phyloP scores from a whole-genome alignment of 495 filamentous ascomycete species.

The Xylaria sp. region DNA sequence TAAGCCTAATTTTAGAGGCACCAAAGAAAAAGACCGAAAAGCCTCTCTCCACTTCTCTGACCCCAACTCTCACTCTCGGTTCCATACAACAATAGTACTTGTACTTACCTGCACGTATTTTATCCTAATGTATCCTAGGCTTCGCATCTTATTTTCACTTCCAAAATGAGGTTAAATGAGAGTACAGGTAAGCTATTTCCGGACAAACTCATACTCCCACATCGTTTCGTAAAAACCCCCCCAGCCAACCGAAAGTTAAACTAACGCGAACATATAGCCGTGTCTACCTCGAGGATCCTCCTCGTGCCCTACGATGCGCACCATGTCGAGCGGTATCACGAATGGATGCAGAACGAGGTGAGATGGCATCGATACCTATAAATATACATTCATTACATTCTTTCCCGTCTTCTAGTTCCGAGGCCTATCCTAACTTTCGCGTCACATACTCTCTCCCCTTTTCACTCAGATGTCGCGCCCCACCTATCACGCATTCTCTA shows the following conservation, averaged over 20 bases:
- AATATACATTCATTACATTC: no score
- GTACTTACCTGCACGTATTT: neutral
- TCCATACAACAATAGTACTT: neutral
- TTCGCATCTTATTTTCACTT: neutral
- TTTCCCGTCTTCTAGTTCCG: neutral
- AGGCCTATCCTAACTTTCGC: neutral
- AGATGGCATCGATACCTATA: constrained; percentile 16
- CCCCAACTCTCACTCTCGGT: constrained; percentile 7
- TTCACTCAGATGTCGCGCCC: neutral
- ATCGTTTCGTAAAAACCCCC: neutral
- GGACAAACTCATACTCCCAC: neutral
- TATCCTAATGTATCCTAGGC: neutral
- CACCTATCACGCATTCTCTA: neutral
- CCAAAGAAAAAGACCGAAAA: neutral
- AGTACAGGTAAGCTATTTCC: constrained; percentile 44
- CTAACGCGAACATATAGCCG: constrained; percentile 53
- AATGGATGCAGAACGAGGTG: constrained; percentile 92
- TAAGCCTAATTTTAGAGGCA: neutral
- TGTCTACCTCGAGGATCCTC: constrained; percentile 69
- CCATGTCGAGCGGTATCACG: constrained; percentile 83
- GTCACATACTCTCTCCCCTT: neutral
- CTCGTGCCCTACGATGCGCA: constrained; percentile 83
- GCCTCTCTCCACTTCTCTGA: constrained; percentile 2
- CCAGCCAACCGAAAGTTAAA: neutral
- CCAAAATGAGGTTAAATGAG: constrained; percentile 52